These are phyloP conservation scores for Lentinus brumalis DNA, from an alignment of 768 basidiomycete species.

Conservation along the genomic window DNA sequence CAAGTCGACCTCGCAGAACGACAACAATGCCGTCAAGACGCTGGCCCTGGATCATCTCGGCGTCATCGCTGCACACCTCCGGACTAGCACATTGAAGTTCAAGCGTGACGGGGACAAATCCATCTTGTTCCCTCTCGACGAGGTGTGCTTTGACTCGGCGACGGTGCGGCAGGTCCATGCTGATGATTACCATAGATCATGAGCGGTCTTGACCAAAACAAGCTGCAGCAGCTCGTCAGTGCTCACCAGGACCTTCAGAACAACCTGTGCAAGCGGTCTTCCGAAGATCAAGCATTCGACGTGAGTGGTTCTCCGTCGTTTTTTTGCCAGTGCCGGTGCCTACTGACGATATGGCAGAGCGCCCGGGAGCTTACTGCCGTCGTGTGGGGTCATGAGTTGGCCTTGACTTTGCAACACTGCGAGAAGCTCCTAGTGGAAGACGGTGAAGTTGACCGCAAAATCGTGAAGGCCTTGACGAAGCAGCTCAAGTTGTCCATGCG, in stretches of 20 bases:
- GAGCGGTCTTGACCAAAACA: constrained; percentile 47
- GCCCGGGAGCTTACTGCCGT: constrained; percentile 81
- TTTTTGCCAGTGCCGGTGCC: too few relatives aligned
- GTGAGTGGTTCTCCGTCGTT: constrained; percentile 43
- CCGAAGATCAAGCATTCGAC: constrained; percentile 80
- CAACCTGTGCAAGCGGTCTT: constrained; percentile 70
- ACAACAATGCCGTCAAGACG: constrained; percentile 83
- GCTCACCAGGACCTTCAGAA: constrained; percentile 66
- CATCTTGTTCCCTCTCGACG: constrained; percentile 62
- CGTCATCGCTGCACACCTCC: constrained; percentile 83
- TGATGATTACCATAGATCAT: constrained; percentile 46
- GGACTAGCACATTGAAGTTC: constrained; percentile 53
- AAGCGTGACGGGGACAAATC: constrained; percentile 30
- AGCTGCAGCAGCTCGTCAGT: constrained; percentile 58
- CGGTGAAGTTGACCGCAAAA: constrained; percentile 31
- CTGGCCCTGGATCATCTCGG: constrained; percentile 94
- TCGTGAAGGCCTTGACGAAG: constrained; percentile 51
- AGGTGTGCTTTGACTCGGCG: constrained; percentile 46
- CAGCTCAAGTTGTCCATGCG: constrained; percentile 65
- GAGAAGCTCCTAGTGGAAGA: constrained; percentile 47
- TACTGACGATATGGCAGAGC: constrained; percentile 51
- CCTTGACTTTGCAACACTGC: constrained; percentile 63
- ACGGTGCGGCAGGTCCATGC: not conserved
- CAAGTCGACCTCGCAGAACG: constrained; percentile 62
- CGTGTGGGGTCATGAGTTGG: constrained; percentile 81